phyloP scores from a whole-genome alignment of 2,329 filamentous ascomycete species.

The Grosmannia huntii region DNA sequence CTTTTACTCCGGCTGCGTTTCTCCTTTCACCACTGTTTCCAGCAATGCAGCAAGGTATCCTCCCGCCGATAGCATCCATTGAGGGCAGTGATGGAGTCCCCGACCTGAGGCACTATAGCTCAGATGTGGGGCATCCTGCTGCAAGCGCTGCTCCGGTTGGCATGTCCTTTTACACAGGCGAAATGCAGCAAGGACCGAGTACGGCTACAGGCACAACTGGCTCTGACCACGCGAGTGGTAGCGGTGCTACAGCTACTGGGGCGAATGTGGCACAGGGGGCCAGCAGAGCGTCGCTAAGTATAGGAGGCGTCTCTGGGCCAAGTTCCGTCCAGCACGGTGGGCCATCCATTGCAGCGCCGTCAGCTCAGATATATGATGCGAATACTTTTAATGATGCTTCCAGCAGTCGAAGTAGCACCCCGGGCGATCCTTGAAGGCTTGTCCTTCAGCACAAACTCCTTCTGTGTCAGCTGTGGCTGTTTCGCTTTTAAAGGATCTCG shows the following conservation, averaged over 20 bases:
- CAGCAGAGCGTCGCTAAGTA: neutral
- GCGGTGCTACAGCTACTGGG: neutral
- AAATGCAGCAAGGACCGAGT: neutral
- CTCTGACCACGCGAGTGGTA: neutral
- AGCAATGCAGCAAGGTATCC: neutral
- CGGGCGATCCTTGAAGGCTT: neutral
- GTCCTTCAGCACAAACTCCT: neutral
- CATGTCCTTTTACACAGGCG: neutral
- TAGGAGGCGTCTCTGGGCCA: neutral
- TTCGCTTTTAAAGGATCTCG: no score
- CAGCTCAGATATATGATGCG: neutral
- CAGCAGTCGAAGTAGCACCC: conserved; percentile 1
- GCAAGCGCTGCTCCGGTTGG: neutral
- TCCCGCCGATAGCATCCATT: neutral
- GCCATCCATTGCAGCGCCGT: neutral
- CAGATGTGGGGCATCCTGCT: neutral
- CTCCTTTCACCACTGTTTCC: neutral
- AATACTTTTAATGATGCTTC: neutral
- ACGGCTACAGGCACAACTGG: neutral
- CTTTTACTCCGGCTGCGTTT: conserved; percentile 1
- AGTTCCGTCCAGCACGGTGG: neutral
- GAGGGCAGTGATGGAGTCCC: neutral
- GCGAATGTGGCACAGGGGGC: neutral
- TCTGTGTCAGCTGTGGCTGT: neutral
- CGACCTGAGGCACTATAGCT: neutral